Evolutionary conservation across 805 yeast genomes (phyloP).

Genomic region (Schwanniomyces polymorphus): DNA sequence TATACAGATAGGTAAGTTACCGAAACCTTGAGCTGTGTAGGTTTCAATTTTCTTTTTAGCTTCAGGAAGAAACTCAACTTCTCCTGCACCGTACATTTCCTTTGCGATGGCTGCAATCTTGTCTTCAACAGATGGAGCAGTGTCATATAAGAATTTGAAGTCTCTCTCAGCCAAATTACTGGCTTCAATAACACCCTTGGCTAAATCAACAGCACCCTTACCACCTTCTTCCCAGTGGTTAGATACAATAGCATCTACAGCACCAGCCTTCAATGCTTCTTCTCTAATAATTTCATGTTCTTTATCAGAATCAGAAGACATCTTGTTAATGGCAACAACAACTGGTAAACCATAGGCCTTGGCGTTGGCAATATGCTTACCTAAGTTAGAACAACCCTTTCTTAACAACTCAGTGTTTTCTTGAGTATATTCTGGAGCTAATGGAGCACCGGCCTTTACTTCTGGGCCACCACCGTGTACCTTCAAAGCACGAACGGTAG

Average conservation of each 20-base stretch:
- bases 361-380: conserved; percentile 75
- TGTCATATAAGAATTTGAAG: conserved; percentile 59
- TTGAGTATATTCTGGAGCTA: conserved; percentile 69
- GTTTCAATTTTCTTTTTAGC: conserved; percentile 69
- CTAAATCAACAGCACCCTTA: conserved; percentile 72
- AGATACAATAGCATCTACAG: conserved; percentile 73
- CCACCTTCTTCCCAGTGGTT: conserved; percentile 92
- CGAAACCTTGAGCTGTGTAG: conserved; percentile 75
- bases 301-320: conserved; percentile 67
- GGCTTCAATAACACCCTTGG: conserved; percentile 67
- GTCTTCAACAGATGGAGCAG: conserved; percentile 62
- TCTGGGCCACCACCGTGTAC: conserved; percentile 90
- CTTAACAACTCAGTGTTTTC: conserved; percentile 71
- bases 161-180: conserved; percentile 47
- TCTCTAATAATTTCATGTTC: conserved; percentile 70
- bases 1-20: conserved; percentile 75
- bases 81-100: conserved; percentile 77
- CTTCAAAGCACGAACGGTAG: conserved; percentile 81
- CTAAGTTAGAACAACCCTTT: conserved; percentile 72
- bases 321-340: conserved; percentile 78
- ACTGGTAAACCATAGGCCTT: conserved; percentile 73
- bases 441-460: conserved; percentile 80
- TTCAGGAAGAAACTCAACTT: conserved; percentile 64
- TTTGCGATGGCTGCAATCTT: conserved; percentile 67
- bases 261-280: conserved; percentile 75